These are phyloP conservation scores for Pichia manshurica DNA, from an alignment of 805 yeast genomes.

Conservation along the genomic window DNA sequence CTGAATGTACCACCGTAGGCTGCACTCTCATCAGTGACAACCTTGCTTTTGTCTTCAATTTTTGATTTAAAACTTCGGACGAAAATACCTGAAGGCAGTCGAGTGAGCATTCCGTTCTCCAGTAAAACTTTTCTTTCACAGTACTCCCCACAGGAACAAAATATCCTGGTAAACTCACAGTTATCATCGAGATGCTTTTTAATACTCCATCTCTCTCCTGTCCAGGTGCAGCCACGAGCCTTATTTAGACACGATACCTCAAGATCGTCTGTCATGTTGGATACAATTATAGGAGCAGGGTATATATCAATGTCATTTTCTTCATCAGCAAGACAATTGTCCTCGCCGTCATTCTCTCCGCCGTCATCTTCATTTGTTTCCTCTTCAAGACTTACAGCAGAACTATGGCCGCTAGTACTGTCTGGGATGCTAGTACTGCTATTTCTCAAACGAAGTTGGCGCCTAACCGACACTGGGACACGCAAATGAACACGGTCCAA, in stretches of 20 bases:
- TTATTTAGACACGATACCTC: conserved; percentile 49
- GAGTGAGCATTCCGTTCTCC: conserved; percentile 5
- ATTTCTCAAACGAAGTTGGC: conserved; percentile 2
- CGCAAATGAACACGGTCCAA: conserved; percentile 50
- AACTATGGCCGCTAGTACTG: not conserved
- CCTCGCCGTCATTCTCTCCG: conserved; percentile 2
- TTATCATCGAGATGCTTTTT: conserved; percentile 41
- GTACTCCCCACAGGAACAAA: conserved; percentile 28
- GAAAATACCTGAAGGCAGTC: not conserved
- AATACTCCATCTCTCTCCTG: conserved; percentile 54
- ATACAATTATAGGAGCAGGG: conserved; percentile 53
- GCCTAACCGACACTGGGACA: not conserved
- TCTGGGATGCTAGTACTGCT: not conserved
- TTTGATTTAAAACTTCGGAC: too few species aligned
- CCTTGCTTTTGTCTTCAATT: not conserved
- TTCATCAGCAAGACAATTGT: conserved; percentile 9
- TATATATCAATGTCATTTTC: conserved; percentile 27
- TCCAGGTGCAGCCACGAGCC: conserved; percentile 51
- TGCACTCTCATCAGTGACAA: not conserved
- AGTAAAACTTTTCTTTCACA: conserved; percentile 19
- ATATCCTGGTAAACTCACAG: conserved; percentile 35
- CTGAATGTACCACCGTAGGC: conserved; percentile 8
- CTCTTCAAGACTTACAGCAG: not conserved
- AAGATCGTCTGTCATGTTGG: conserved; percentile 58
- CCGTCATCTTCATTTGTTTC: not conserved